phyloP scores from a whole-genome alignment of 2,329 filamentous ascomycete genomes.

The Hypoxylon sp. region DNA sequence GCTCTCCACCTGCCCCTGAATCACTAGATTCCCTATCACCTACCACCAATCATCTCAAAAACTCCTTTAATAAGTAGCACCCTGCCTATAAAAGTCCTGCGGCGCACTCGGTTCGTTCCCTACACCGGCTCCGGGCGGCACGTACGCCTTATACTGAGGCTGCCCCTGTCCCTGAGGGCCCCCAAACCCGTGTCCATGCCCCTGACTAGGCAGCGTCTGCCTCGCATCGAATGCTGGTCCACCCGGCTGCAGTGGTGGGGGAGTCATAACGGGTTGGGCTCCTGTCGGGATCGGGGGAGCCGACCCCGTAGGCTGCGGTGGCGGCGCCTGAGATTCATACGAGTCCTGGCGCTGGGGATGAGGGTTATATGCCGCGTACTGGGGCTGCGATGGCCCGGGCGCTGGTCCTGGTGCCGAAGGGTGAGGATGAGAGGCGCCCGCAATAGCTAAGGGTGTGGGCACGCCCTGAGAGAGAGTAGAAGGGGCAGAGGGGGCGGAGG shows the following conservation, averaged over 20 bases:
- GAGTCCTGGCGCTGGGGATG: constrained; percentile 49
- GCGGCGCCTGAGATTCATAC: constrained; percentile 50
- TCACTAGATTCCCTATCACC: not conserved
- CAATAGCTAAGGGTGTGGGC: constrained; percentile 47
- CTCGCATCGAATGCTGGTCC: constrained; percentile 64
- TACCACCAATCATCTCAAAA: not conserved
- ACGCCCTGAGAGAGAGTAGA: constrained; percentile 44
- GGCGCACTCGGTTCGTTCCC: constrained; percentile 62
- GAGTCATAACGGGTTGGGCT: constrained; percentile 54
- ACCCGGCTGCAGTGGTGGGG: constrained; percentile 60
- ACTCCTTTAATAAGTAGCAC: constrained; percentile 48
- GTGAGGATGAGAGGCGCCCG: constrained; percentile 26
- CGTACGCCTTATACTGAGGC: constrained; percentile 72
- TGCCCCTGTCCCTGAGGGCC: constrained; percentile 59
- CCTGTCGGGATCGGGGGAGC: constrained; percentile 60
- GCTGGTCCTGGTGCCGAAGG: constrained; percentile 36
- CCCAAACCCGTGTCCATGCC: constrained; percentile 38
- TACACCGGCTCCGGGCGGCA: constrained; percentile 56
- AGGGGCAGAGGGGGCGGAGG: constrained; percentile 49
- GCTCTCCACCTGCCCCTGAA: not conserved
- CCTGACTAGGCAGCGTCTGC: constrained; percentile 64
- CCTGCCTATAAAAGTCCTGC: constrained; percentile 69
- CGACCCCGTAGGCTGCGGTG: constrained; percentile 53
- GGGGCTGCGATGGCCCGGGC: constrained; percentile 43
- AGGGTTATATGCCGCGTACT: constrained; percentile 56